phyloP scores from a whole-genome alignment of 2,329 filamentous ascomycete genomes.

The Xylariaceae sp. region DNA sequence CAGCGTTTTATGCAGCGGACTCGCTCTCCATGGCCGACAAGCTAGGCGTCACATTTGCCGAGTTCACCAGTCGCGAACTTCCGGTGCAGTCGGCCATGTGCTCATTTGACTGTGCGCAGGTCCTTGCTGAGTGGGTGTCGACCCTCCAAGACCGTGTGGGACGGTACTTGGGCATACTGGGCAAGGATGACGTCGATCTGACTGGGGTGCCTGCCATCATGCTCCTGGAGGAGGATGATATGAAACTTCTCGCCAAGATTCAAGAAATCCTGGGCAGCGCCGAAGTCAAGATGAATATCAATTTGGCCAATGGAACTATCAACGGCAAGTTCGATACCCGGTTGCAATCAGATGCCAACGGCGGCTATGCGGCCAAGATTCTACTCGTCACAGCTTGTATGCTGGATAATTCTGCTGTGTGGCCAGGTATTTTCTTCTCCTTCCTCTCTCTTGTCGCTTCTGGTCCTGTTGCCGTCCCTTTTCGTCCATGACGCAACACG shows the following conservation, averaged over 20 bases:
- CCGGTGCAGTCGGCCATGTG: constrained; percentile 89
- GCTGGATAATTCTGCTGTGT: constrained; percentile 83
- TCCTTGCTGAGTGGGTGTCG: constrained; percentile 89
- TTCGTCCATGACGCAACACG: too few relatives aligned
- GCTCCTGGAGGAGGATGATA: constrained; percentile 86
- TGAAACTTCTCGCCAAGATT: constrained; percentile 77
- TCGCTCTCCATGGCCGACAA: constrained; percentile 85
- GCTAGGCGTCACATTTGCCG: constrained; percentile 77
- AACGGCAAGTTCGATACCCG: constrained; percentile 46
- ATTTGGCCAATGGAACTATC: constrained; percentile 42
- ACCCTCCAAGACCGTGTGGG: constrained; percentile 94
- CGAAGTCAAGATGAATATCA: constrained; percentile 70
- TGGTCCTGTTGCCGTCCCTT: neutral
- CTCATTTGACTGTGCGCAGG: constrained; percentile 88
- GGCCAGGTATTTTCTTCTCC: constrained; percentile 62
- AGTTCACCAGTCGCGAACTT: constrained; percentile 76
- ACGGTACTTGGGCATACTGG: constrained; percentile 78
- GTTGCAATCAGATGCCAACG: constrained; percentile 54
- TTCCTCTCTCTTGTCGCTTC: neutral
- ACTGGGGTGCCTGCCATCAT: constrained; percentile 79
- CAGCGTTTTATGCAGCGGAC: constrained; percentile 92
- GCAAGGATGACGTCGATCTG: constrained; percentile 74
- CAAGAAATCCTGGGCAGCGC: constrained; percentile 70
- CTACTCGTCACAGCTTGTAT: constrained; percentile 79
- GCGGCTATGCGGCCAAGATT: constrained; percentile 79